These are phyloP conservation scores for Pyrenophora seminiperda DNA, from an alignment of 2,329 filamentous ascomycete species.

Conservation along the genomic window DNA sequence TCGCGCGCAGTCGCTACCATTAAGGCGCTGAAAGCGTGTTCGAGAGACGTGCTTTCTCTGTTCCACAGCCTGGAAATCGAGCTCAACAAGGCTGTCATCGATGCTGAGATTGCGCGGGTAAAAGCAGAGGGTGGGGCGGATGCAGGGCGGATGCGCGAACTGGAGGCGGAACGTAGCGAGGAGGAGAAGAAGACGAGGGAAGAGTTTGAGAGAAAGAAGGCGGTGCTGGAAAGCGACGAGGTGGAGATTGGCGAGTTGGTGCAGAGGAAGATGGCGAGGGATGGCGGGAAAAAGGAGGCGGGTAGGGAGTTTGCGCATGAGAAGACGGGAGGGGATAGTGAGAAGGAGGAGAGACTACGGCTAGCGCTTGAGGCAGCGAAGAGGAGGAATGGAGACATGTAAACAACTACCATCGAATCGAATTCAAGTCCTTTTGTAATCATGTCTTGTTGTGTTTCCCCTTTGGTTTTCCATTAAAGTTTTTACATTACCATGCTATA, in stretches of 20 bases:
- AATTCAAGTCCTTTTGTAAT: too few species aligned
- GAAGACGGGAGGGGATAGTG: conserved; percentile 35
- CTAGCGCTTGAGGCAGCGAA: conserved; percentile 61
- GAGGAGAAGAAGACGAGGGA: conserved; percentile 41
- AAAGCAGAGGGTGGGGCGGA: conserved; percentile 53
- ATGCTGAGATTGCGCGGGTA: conserved; percentile 60
- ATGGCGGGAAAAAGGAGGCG: conserved; percentile 21
- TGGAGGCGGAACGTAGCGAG: conserved; percentile 42
- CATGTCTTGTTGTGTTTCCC: neutral
- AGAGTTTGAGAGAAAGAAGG: conserved; percentile 47
- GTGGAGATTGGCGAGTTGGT: conserved; percentile 37
- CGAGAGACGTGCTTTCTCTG: conserved; percentile 47
- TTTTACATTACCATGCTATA: too few species aligned
- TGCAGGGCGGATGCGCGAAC: conserved; percentile 47
- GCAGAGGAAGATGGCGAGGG: conserved; percentile 28
- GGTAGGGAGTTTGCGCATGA: conserved; percentile 4
- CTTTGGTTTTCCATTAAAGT: neutral
- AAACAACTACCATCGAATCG: conserved; percentile 4
- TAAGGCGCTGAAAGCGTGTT: conserved; percentile 46
- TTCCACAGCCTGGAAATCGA: conserved; percentile 57
- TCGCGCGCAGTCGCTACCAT: conserved; percentile 38
- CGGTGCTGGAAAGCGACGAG: conserved; percentile 45
- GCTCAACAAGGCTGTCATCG: conserved; percentile 59
- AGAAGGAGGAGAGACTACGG: conserved; percentile 55
- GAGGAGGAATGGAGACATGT: conserved; percentile 54